A percentile compares a stretch with the other conserved stretches of the same genome.
Evolutionary conservation across 129 eudicot genomes (phyloP).

Genomic region (Tagetes patula): DNA sequence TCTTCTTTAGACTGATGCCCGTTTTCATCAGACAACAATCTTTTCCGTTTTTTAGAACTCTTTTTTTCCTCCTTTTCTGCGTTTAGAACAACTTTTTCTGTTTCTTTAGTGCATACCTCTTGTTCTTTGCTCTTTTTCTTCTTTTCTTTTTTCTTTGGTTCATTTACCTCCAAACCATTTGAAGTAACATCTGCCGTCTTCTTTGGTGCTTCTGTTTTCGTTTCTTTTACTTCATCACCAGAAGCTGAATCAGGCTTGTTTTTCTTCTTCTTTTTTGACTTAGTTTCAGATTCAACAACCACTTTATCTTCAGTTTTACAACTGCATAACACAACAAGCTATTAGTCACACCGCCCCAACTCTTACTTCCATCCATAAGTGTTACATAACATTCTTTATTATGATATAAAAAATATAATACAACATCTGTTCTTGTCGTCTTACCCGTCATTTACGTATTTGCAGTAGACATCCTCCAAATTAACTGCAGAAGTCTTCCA

Average conservation of each 20-base stretch:
- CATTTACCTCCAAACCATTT: conserved; percentile 18
- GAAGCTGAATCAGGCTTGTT: conserved; percentile 25
- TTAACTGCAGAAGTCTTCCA: conserved; percentile 58
- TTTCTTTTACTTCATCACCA: conserved; percentile 24
- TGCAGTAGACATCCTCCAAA: conserved; percentile 60
- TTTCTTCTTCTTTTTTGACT: conserved; percentile 45
- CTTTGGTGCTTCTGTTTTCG: conserved; percentile 18
- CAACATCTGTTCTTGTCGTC: background rate
- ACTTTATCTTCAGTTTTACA: conserved; percentile 25
- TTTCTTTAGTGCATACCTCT: conserved; percentile 27
- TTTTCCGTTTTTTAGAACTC: conserved; percentile 61
- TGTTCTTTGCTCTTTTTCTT: conserved; percentile 40
- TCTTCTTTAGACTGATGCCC: conserved; percentile 37
- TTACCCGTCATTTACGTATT: conserved; percentile 49
- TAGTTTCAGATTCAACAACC: conserved; percentile 31
- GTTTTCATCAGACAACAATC: conserved; percentile 41
- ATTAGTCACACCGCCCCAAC: background rate
- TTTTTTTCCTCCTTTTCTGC: conserved; percentile 41
- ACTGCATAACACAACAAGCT: conserved; percentile 37
- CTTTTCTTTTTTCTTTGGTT: conserved; percentile 35
- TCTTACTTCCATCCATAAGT: background rate
- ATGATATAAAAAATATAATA: background rate
- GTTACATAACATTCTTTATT: conserved; percentile 5
- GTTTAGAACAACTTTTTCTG: conserved; percentile 26
- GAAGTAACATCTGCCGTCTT: conserved; percentile 18